phyloP scores from a whole-genome alignment of 2,329 filamentous ascomycete species.

The Cladosporium colombiae region DNA sequence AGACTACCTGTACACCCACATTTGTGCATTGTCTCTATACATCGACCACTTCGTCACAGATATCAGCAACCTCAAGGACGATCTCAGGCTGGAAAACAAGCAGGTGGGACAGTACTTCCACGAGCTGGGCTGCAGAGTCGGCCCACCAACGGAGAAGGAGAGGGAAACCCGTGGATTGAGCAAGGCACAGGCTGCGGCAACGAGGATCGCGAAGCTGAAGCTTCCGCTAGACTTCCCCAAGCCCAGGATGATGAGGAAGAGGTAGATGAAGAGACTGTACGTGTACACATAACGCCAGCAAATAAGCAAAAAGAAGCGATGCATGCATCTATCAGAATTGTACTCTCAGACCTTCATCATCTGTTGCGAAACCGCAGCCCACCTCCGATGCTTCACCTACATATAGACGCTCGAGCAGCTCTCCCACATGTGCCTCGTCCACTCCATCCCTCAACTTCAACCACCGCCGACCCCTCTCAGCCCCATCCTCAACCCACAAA shows the following conservation, averaged over 20 bases:
- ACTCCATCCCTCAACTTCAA: constrained; percentile 25
- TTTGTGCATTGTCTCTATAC: constrained; percentile 69
- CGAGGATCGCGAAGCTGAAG: constrained; percentile 68
- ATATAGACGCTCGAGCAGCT: constrained; percentile 21
- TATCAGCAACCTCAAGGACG: constrained; percentile 67
- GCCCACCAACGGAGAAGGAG: constrained; percentile 49
- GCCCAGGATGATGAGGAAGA: constrained; percentile 37
- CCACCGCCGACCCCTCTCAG: constrained; percentile 6
- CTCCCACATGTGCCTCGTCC: constrained; percentile 19
- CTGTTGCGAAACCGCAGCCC: neutral
- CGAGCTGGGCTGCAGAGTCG: constrained; percentile 71
- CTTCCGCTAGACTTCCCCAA: constrained; percentile 84
- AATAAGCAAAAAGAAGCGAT: neutral
- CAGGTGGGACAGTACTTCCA: constrained; percentile 69
- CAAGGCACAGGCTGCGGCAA: constrained; percentile 61
- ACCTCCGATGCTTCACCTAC: neutral
- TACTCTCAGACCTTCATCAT: neutral
- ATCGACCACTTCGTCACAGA: constrained; percentile 74
- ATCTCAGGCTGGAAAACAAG: constrained; percentile 71
- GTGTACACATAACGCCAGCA: constrained; percentile 7
- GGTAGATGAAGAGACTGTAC: constrained; percentile 5
- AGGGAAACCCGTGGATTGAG: constrained; percentile 54
- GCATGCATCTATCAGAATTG: neutral
- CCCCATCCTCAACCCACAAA: constrained; percentile 5
- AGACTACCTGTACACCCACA: constrained; percentile 72